Percentiles rank a stretch among this genome's conserved stretches.
Evolutionary conservation across 2,329 filamentous ascomycete genomes (phyloP).

Genomic region (Leptosphaerulina australis): DNA sequence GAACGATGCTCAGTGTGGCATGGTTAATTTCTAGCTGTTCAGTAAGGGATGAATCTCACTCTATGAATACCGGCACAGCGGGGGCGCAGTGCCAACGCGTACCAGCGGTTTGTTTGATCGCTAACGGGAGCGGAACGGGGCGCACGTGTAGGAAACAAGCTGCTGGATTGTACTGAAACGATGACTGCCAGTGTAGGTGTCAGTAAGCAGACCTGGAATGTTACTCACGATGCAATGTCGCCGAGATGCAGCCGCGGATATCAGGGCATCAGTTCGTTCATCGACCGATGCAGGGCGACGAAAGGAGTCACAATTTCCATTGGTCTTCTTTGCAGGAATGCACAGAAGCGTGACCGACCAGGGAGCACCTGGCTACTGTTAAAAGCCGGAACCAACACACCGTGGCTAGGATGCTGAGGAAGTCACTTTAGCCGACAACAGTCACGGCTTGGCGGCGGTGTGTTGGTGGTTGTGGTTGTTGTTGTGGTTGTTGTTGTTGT

Average conservation of each 20-base stretch:
- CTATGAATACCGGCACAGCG: slow-evolving; percentile 19
- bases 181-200: slow-evolving; percentile 9
- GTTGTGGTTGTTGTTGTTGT: too few species aligned
- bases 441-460: slow-evolving; percentile 14
- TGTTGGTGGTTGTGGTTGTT: too few species aligned
- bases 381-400: slow-evolving; percentile 12
- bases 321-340: slow-evolving; percentile 39
- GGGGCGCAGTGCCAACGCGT: slow-evolving; percentile 22
- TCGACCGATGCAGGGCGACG: slow-evolving; percentile 20
- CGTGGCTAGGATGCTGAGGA: slow-evolving; percentile 24
- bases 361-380: slow-evolving; percentile 13
- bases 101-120: slow-evolving; percentile 31
- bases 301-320: slow-evolving; percentile 14
- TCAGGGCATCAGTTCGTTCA: slow-evolving; percentile 17
- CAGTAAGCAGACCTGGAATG: neutral
- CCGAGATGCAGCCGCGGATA: slow-evolving; percentile 27
- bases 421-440: slow-evolving; percentile 26
- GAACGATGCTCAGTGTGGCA: slow-evolving; percentile 19
- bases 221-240: neutral
- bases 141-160: slow-evolving; percentile 27
- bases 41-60: slow-evolving; percentile 17
- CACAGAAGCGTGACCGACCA: slow-evolving; percentile 28
- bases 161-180: slow-evolving; percentile 23
- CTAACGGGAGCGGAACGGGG: slow-evolving; percentile 38
- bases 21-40: slow-evolving; percentile 6